Evolutionary conservation across 495 filamentous ascomycete species (phyloP).

Genomic region (Trichoderma erinaceum): DNA sequence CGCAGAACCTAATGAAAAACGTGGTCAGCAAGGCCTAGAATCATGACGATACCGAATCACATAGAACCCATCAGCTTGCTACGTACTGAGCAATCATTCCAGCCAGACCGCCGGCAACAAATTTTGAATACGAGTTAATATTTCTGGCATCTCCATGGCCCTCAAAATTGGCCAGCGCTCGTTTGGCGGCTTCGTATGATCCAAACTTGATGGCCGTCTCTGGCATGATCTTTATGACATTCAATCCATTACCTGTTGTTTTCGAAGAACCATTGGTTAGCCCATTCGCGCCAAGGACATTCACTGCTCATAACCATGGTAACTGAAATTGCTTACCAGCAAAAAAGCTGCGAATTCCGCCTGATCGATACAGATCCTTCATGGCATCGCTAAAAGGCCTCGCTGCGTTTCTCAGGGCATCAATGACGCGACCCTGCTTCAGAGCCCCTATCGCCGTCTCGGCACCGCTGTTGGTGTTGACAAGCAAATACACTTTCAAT

Average conservation of each 20-base stretch:
- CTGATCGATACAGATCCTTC: conserved; percentile 71
- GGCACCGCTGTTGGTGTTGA: conserved; percentile 63
- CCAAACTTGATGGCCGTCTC: conserved; percentile 97
- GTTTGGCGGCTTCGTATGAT: conserved; percentile 92
- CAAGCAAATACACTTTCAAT: conserved; percentile 94
- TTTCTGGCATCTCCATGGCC: conserved; percentile 76
- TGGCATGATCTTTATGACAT: conserved; percentile 95
- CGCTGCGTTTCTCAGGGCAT: conserved; percentile 36
- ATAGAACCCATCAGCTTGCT: conserved; percentile 3
- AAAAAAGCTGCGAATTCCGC: conserved; percentile 89
- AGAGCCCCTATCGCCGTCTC: conserved; percentile 54
- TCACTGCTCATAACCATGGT: background rate
- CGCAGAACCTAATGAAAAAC: conserved; percentile 57
- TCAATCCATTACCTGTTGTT: conserved; percentile 79
- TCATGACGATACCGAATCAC: too few relatives aligned
- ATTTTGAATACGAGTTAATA: conserved; percentile 78
- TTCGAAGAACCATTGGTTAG: background rate
- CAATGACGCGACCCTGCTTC: conserved; percentile 31
- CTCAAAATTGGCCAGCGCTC: conserved; percentile 76
- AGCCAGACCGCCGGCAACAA: conserved; percentile 81
- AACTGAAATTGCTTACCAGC: conserved; percentile 58
- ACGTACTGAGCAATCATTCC: conserved; percentile 79
- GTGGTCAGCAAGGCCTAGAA: conserved; percentile 27
- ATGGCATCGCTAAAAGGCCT: conserved; percentile 65
- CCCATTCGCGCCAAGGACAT: background rate